phyloP scores from a whole-genome alignment of 2,329 filamentous ascomycete species.

The Herpotrichia juniperi region DNA sequence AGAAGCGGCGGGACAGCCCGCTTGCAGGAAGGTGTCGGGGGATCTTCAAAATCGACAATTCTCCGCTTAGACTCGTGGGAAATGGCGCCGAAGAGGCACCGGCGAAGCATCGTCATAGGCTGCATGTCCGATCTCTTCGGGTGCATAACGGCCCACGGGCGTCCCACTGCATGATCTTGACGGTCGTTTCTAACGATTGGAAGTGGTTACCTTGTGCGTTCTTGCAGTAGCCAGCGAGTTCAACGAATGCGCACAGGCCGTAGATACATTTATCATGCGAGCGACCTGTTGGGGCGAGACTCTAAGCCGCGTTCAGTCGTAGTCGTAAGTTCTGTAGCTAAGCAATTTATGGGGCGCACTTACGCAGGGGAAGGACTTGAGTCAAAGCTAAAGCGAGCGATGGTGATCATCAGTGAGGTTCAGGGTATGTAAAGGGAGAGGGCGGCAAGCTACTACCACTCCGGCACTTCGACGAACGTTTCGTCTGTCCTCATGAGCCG shows the following conservation, averaged over 20 bases:
- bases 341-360: not conserved
- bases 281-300: not conserved
- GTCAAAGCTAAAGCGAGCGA: not conserved
- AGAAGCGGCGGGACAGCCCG: not conserved
- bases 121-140: too few species aligned
- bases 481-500: too few species aligned
- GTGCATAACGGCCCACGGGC: not conserved
- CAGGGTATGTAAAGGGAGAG: too few species aligned
- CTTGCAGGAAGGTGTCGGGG: not conserved
- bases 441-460: too few species aligned
- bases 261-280: not conserved
- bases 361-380: not conserved
- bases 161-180: not conserved
- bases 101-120: too few species aligned
- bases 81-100: not conserved
- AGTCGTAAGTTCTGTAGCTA: not conserved
- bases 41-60: not conserved
- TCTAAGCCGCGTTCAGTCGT: not conserved
- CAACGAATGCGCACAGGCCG: not conserved
- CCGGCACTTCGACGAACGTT: too few species aligned
- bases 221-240: not conserved
- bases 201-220: not conserved
- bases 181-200: not conserved
- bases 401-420: too few species aligned
- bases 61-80: not conserved